phyloP scores from a whole-genome alignment of 1,284 basidiomycete genomes.

The Neonothopanus nambi region DNA sequence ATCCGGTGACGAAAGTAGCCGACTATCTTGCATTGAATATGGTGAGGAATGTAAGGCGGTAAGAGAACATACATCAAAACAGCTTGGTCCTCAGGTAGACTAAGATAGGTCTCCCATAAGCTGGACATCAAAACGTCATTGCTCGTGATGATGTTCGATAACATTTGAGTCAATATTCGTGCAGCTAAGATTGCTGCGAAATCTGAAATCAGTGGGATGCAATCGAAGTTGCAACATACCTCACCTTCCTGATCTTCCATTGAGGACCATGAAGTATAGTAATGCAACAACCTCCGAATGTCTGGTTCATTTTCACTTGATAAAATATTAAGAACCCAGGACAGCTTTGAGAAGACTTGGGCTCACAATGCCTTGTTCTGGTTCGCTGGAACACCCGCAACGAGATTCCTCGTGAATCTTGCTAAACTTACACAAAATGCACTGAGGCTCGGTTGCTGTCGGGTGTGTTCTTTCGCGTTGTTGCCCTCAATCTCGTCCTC shows the following conservation, averaged over 20 bases:
- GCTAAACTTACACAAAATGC: constrained; percentile 51
- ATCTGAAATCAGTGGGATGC: neutral
- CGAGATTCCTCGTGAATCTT: constrained; percentile 76
- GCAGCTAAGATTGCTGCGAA: constrained; percentile 53
- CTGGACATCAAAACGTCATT: constrained; percentile 56
- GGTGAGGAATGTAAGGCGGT: neutral
- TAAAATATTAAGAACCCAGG: constrained; percentile 1
- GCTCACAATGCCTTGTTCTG: constrained; percentile 69
- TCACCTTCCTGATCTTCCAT: constrained; percentile 56
- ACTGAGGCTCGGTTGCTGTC: constrained; percentile 31
- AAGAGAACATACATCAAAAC: constrained; percentile 64
- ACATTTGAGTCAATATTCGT: constrained; percentile 63
- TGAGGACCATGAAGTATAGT: constrained; percentile 69
- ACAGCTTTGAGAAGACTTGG: constrained; percentile 1
- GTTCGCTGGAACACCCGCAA: constrained; percentile 65
- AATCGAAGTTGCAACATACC: constrained; percentile 19
- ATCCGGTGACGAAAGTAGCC: constrained; percentile 72
- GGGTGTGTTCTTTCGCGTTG: constrained; percentile 21
- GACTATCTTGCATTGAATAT: constrained; percentile 46
- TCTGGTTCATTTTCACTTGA: constrained; percentile 62
- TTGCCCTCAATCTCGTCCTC: constrained; percentile 26
- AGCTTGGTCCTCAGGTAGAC: constrained; percentile 69
- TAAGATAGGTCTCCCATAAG: constrained; percentile 66
- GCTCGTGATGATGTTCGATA: constrained; percentile 74
- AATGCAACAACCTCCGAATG: constrained; percentile 59